A percentile compares a stretch with the other conserved stretches of the same genome.
Conservation (phyloP, 495 filamentous ascomycete genomes). For the Cladorrhinum samala region DNA sequence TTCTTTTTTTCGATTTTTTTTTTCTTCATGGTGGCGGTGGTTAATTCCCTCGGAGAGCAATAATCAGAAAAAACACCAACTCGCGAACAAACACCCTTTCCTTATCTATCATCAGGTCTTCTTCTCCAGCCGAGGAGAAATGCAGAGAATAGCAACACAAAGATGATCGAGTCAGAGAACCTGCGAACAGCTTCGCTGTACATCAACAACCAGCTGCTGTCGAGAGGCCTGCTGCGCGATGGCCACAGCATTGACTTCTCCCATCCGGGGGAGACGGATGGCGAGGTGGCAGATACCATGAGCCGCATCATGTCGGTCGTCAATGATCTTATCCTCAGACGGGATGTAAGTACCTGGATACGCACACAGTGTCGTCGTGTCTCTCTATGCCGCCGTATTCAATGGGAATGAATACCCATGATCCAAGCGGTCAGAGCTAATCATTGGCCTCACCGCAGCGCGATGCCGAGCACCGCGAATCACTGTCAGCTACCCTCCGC, state of each 20-base stretch:
- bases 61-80: no score
- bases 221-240: conserved; percentile 80
- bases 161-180: conserved; percentile 70
- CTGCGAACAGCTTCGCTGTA: conserved; percentile 85
- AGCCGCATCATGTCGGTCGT: conserved; percentile 83
- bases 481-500: conserved; percentile 70
- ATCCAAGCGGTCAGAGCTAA: no score
- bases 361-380: no score
- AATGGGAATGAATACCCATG: no score
- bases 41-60: no score
- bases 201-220: conserved; percentile 91
- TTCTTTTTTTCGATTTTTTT: no score
- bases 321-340: conserved; percentile 77
- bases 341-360: conserved; percentile 84
- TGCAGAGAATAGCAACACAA: conserved; percentile 3
- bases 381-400: no score
- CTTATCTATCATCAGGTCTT: not conserved
- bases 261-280: conserved; percentile 59
- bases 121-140: not conserved
- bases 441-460: no score
- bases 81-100: not conserved
- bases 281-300: conserved; percentile 63
- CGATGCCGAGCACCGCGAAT: conserved; percentile 79
- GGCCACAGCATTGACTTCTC: conserved; percentile 82
- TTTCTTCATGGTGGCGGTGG: no score